These are phyloP conservation scores for Halophytophthora batemanensis DNA, from an alignment of 352 stramenopile genomes.

Conservation along the genomic window DNA sequence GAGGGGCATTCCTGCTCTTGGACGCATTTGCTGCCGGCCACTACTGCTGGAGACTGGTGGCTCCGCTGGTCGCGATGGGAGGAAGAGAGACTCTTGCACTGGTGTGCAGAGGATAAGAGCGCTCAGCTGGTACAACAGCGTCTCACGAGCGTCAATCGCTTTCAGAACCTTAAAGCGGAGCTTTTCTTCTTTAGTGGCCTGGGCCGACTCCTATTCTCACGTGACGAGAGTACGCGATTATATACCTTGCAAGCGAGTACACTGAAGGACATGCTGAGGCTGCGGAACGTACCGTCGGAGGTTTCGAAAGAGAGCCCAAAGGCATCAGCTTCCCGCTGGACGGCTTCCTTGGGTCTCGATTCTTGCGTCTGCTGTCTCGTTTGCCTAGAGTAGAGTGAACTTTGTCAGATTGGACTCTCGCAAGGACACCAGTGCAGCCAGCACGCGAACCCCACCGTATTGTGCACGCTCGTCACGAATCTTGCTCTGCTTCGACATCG, in stretches of 20 bases:
- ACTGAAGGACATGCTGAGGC: not conserved
- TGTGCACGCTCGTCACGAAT: constrained; percentile 53
- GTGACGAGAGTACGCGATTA: constrained; percentile 1
- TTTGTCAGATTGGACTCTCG: not conserved
- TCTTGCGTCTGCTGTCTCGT: constrained; percentile 15
- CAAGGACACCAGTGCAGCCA: not conserved
- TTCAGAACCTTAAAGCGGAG: constrained; percentile 70
- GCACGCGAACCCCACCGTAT: constrained; percentile 34
- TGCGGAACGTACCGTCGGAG: constrained; percentile 23
- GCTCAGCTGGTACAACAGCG: constrained; percentile 66
- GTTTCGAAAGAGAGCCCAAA: constrained; percentile 27
- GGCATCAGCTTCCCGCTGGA: constrained; percentile 33
- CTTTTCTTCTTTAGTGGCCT: constrained; percentile 59
- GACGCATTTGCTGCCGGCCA: constrained; percentile 35
- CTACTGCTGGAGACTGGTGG: constrained; percentile 16
- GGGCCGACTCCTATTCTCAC: constrained; percentile 19
- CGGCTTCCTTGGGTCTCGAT: constrained; percentile 17
- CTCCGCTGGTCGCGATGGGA: constrained; percentile 41
- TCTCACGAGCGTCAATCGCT: constrained; percentile 61
- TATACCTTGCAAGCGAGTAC: not conserved
- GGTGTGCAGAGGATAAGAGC: constrained; percentile 69
- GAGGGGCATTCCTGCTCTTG: constrained; percentile 41
- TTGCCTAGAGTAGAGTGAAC: constrained; percentile 19
- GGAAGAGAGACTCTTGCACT: constrained; percentile 49
- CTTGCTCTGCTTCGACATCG: constrained; percentile 40